Evolutionary conservation across 2,329 filamentous ascomycete species (phyloP), one percentile per base, ranked within the genome.

Genomic region (Knoxdaviesia proteae): DNA sequence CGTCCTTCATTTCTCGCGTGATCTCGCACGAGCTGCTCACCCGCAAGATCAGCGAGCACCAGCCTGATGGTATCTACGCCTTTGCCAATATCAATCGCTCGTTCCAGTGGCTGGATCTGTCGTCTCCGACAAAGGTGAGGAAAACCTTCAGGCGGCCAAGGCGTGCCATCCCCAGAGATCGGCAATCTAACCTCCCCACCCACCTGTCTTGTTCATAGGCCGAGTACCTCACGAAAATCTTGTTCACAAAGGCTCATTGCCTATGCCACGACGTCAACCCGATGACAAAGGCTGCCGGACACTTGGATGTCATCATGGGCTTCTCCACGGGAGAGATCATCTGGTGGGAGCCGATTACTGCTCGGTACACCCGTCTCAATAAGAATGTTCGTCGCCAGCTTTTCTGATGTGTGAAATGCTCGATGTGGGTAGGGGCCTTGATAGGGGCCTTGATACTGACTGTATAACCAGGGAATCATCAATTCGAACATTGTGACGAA

Each of bases 271-370:
- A 96, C 58, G 75, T 94, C 37, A 96, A 98, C 55, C 63, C 73
- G 38, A 56, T 82, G 43, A 94, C 87, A 7, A 94, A 88, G 59
- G 78, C 74, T 41, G 56, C 71, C 4, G 75, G 70, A 5, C 88
- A 96, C 54, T 69, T 98, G 37, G 90, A 98, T 56, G 68, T 98
- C 20, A 77, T 94, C 45, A 82, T 98, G 76, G 90, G 90, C 1
- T 96, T 94, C 54, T 94, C 88, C 6, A 92, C 87, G 0, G 86
- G 87, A 36, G 90, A 98, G 58, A 86, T 98, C 40, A 88, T 98
- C 47, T 98, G 90, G 90, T 96, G 90, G 66, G 90, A 98, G 59
- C 87, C 90, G 7, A 83, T 94, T 53, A 88, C 86, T 36, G 88
- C 96, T 53, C 86, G 92, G 56, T 98, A 98, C 58, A 83, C 84